A percentile compares a stretch with the other conserved stretches of the same genome.
Conservation (phyloP, 179 eudicot species). For the Beta corolliflora region DNA sequence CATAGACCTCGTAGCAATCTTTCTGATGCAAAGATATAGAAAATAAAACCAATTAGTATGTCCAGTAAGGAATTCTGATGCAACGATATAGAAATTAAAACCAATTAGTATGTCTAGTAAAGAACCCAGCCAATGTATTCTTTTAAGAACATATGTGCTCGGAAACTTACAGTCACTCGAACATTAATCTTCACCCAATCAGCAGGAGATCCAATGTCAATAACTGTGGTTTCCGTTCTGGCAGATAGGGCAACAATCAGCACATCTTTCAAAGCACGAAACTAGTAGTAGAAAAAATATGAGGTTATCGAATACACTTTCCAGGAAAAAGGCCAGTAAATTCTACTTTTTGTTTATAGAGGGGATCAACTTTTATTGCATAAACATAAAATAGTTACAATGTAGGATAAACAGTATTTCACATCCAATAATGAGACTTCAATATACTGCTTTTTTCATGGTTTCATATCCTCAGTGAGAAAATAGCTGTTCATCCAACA, state of each 20-base stretch:
- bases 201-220: conserved; percentile 88
- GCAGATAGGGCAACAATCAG: conserved; percentile 20
- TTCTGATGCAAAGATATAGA: conserved; percentile 46
- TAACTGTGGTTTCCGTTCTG: conserved; percentile 68
- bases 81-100: conserved; percentile 18
- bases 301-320: neutral
- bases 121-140: neutral
- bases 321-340: neutral
- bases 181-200: conserved; percentile 95
- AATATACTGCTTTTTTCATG: neutral
- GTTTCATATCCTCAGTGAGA: neutral
- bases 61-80: conserved; percentile 33
- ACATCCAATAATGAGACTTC: neutral
- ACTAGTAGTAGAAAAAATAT: neutral
- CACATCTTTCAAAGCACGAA: conserved; percentile 14
- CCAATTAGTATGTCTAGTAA: conserved; percentile 2
- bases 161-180: conserved; percentile 58
- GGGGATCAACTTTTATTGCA: neutral
- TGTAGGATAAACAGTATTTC: neutral
- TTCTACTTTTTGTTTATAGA: neutral
- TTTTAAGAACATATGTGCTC: neutral
- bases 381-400: neutral
- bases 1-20: conserved; percentile 92
- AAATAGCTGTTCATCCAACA: neutral
- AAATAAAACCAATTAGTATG: conserved; percentile 14